These are phyloP conservation scores for Funneliformis caledonium DNA, from an alignment of 371 early-diverging fungal species.

Conservation along the genomic window DNA sequence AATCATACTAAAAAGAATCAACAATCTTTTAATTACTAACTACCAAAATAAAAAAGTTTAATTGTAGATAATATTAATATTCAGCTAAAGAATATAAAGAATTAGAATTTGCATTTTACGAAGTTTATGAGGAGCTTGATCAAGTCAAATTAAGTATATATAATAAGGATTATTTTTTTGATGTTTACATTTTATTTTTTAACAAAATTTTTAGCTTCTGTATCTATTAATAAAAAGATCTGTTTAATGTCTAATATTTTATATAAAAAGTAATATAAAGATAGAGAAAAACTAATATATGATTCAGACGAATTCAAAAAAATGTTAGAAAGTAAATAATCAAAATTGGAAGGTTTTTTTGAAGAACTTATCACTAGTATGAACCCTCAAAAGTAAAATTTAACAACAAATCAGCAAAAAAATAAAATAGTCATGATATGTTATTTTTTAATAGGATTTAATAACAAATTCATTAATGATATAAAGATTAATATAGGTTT, in stretches of 20 bases:
- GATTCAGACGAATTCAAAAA: not conserved
- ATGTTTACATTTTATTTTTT: too few species aligned
- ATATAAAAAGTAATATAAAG: not conserved
- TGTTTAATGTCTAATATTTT: constrained; percentile 14
- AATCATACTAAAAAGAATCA: not conserved
- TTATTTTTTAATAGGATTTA: not conserved
- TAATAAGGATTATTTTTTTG: too few species aligned
- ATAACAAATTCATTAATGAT: constrained; percentile 29
- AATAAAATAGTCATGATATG: not conserved
- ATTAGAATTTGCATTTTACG: constrained; percentile 5
- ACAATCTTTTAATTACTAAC: not conserved
- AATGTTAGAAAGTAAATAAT: constrained; percentile 9
- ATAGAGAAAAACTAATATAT: not conserved
- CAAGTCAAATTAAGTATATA: constrained; percentile 17
- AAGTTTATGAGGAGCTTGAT: constrained; percentile 28
- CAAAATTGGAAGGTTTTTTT: not conserved
- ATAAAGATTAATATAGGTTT: not conserved
- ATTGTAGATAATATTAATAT: not conserved
- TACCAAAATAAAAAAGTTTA: not conserved
- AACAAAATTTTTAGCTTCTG: not conserved
- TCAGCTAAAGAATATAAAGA: constrained; percentile 18
- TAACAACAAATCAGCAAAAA: constrained; percentile 1
- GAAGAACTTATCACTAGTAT: constrained; percentile 3
- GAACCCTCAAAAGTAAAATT: constrained; percentile 12
- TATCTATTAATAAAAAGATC: constrained; percentile 9